Evolutionary conservation across 106 monocot species (phyloP), one percentile per base, ranked within the genome.

Genomic region (Allium cepa): DNA sequence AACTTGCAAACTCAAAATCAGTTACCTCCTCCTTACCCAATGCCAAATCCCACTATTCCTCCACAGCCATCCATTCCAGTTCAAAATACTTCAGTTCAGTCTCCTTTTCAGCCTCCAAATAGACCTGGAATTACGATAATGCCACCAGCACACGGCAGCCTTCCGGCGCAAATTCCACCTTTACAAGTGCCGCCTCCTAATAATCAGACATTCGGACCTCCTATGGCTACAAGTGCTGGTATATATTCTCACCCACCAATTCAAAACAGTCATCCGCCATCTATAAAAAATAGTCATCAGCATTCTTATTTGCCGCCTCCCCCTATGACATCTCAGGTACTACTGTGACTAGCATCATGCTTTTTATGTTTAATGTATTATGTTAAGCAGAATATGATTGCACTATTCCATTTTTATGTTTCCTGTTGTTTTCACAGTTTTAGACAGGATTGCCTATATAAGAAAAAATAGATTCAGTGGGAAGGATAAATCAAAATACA

Each of bases 281-380:
- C 57, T 62, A 63, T 68, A 59, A 59, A 66, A 58, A 65, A 64
- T 59, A 61, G 56, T 71, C 14, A 77, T 4, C 87, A 79, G 46
- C 79, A 84, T 62, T 52, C 74, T 28, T 56, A 50, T 56, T 13
- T 70, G 49, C 15, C 73, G 17, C 77, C 57, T 15, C 77, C 57
- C 17, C 62, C 69, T 71, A 64, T 67, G 10, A 18, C 71, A 75
- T 67, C 90, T 67, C 85, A 90, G 81, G 86, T 70, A 78, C 58
- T 58, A 66, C 1, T 22, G 2, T 67, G 10, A 13, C 22, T 72
- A 46, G 11, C 36, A 36, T 36, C 36, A 36, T 36, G 36, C 36
- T 36, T 36, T 36, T 36, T 36, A 36, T 36, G 36, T 36, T 36
- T 36, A 36, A 3, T 36, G 1, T 36, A 36, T 36, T 22, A 36